These are phyloP conservation scores for Tetrastigma voinierianum DNA, from an alignment of 164 flowering plant species.

Conservation along the genomic window DNA sequence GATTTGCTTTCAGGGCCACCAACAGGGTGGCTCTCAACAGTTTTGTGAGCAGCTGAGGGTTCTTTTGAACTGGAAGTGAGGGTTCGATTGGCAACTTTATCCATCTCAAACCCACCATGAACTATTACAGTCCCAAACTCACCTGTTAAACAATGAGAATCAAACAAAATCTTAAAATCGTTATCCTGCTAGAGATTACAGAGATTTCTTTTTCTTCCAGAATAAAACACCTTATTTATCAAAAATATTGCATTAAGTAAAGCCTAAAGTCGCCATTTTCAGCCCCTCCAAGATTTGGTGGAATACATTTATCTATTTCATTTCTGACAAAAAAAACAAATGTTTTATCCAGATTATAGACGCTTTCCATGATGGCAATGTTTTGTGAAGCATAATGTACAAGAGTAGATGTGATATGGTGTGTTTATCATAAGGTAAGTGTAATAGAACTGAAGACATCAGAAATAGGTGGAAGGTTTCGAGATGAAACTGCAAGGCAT, in stretches of 20 bases:
- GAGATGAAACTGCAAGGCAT: no score
- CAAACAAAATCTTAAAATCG: neutral
- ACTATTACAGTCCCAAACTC: constrained; percentile 83
- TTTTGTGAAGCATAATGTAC: no score
- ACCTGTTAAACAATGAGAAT: constrained; percentile 43
- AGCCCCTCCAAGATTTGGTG: neutral
- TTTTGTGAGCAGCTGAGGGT: constrained; percentile 20
- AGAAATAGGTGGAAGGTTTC: no score
- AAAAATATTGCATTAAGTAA: neutral
- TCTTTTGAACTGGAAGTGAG: constrained; percentile 20
- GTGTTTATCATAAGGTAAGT: no score
- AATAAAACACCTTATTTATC: neutral
- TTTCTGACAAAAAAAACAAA: no score
- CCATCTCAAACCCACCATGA: constrained; percentile 48
- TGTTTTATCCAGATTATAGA: no score
- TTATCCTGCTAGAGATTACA: neutral
- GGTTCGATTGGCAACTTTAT: constrained; percentile 21
- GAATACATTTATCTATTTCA: no score
- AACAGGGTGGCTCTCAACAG: constrained; percentile 30
- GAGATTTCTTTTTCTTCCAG: neutral
- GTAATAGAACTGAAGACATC: no score
- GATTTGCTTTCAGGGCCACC: constrained; percentile 21
- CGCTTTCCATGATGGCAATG: no score
- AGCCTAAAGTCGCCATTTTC: neutral
- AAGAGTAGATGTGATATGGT: no score